Base-by-base conservation (phyloP, 306 rosid genomes). In the Acacia acuminata region DNA sequence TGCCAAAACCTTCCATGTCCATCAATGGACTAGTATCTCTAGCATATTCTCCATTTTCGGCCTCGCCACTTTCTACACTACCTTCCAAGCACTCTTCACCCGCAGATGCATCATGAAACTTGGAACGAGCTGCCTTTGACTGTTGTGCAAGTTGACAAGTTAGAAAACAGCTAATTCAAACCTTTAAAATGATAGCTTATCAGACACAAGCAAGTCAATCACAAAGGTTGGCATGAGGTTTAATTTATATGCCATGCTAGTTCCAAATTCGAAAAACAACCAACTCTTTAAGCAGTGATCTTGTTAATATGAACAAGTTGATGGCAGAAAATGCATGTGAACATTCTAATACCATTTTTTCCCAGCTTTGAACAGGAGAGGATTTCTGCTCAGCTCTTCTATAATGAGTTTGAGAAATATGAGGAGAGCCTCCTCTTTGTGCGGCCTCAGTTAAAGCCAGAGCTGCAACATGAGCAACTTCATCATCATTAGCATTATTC, bases 1-100 rank as follows among this genome's bases (percentile, higher is more conserved):
- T 87, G 48, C 92, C 89, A 73, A 71, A 86, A 50, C 89, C 91
- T 88, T 89, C 94, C 88, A 83, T 88, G 56, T 84, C 87, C 83
- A 87, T 77, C 76, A 89, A 82, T 82, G 92, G 86, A 80, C 84
- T 89, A 80, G 85, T 78, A 84, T 87, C 97, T 84, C 84, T 87
- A 6, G 82, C 87, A 88, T 82, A 81, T 83, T 87, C 93, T 72
- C 94, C 96, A 89, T 85, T 91, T 90, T 91, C 97, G 75, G 91
- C 91, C 77, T 89, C 94, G 71, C 88, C 84, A 74, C 93, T 89
- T 78, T 91, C 93, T 45, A 85, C 66, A 79, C 90, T 90, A 70
- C 88, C 94, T 86, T 93, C 98, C 78, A 88, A 66, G 79, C 86
- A 89, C 81, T 88, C 94, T 79, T 87, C 93, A 73, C 85, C 87